phyloP scores from a whole-genome alignment of 768 basidiomycete species.

The Mycena indigotica region DNA sequence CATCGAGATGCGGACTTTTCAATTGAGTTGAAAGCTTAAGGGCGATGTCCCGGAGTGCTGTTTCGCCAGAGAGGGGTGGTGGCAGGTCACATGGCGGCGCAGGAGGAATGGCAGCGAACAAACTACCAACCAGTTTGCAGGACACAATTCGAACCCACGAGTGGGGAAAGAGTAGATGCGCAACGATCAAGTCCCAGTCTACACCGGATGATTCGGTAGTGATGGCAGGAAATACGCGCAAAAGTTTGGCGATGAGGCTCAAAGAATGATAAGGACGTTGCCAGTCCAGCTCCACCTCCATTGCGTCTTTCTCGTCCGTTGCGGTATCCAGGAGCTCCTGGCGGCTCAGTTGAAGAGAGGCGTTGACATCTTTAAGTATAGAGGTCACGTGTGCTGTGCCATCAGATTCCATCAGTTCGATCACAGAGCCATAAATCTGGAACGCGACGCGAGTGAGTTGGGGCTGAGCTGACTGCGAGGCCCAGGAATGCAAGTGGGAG shows the following conservation, averaged over 20 bases:
- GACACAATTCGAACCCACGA: slow-evolving; percentile 90
- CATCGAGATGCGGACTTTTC: slow-evolving; percentile 78
- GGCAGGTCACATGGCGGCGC: slow-evolving; percentile 38
- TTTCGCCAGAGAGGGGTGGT: slow-evolving; percentile 51
- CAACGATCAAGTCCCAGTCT: slow-evolving; percentile 63
- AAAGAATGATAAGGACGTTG: slow-evolving; percentile 82
- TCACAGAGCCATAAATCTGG: slow-evolving; percentile 80
- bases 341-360: slow-evolving; percentile 48
- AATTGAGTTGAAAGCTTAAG: slow-evolving; percentile 76
- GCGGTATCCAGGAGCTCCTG: slow-evolving; percentile 43
- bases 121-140: slow-evolving; percentile 69
- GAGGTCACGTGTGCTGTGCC: slow-evolving; percentile 44
- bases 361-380: slow-evolving; percentile 61
- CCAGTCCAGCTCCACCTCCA: slow-evolving; percentile 71
- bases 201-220: slow-evolving; percentile 49
- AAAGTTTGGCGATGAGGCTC: slow-evolving; percentile 61
- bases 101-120: slow-evolving; percentile 60
- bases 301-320: slow-evolving; percentile 46
- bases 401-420: slow-evolving; percentile 65
- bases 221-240: slow-evolving; percentile 57
- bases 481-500: slow-evolving; percentile 81
- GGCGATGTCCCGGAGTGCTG: slow-evolving; percentile 68
- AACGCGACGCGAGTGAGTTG: slow-evolving; percentile 72
- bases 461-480: slow-evolving; percentile 56
- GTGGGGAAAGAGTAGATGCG: slow-evolving; percentile 85